These are phyloP conservation scores for Xerocomus spinulosus DNA, from an alignment of 768 basidiomycete species.

Conservation along the genomic window DNA sequence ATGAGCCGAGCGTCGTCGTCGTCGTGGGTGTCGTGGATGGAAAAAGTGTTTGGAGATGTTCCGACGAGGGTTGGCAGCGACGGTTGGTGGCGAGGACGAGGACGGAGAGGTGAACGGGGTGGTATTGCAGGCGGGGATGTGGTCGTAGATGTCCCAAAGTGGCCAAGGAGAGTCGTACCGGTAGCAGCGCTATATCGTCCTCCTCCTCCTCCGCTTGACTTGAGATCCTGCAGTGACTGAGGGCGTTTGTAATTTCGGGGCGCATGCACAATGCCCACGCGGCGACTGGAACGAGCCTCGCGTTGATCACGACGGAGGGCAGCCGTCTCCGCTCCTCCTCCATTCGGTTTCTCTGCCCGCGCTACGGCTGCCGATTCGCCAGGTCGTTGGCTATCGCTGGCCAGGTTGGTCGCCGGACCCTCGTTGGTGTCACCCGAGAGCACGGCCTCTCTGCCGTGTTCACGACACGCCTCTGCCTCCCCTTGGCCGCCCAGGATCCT, in stretches of 20 bases:
- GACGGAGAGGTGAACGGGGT: conserved; percentile 31
- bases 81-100: conserved; percentile 17
- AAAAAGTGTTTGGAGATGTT: not conserved
- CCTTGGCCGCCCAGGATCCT: conserved; percentile 22
- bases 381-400: not conserved
- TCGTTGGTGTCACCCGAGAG: conserved; percentile 18
- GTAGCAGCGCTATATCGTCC: conserved; percentile 10
- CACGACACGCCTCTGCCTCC: conserved; percentile 22
- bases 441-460: conserved; percentile 16
- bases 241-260: conserved; percentile 35
- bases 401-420: conserved; percentile 10
- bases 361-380: conserved; percentile 6
- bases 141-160: not conserved
- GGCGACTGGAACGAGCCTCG: conserved; percentile 38
- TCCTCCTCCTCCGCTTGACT: conserved; percentile 8
- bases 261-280: conserved; percentile 40
- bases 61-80: conserved; percentile 10
- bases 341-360: conserved; percentile 5
- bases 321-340: conserved; percentile 19
- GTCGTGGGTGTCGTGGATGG: conserved; percentile 8
- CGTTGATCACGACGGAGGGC: conserved; percentile 21
- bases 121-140: conserved; percentile 24
- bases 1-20: conserved; percentile 12
- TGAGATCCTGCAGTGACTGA: conserved; percentile 28
- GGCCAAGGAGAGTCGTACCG: conserved; percentile 5